These are phyloP conservation scores for Psilocybe mexicana DNA, from an alignment of 1,284 basidiomycete species.

Conservation along the genomic window DNA sequence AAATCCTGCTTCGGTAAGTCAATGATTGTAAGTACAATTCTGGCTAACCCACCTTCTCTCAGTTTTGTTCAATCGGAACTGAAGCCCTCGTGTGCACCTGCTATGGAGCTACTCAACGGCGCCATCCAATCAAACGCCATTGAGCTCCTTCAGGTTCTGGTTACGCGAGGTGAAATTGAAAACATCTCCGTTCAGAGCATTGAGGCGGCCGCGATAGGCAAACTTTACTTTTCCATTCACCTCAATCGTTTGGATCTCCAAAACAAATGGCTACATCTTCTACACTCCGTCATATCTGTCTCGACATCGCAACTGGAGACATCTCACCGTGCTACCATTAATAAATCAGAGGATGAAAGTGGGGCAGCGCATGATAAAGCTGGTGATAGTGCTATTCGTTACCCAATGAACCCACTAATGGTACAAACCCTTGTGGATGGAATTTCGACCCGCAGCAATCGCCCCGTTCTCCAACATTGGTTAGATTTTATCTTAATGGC, in stretches of 20 bases:
- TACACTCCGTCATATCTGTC: constrained; percentile 82
- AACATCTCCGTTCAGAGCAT: constrained; percentile 57
- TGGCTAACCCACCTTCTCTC: neutral
- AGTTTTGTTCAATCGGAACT: constrained; percentile 82
- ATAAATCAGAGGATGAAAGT: constrained; percentile 35
- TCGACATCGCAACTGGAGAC: constrained; percentile 36
- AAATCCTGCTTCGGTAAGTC: constrained; percentile 66
- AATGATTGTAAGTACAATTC: constrained; percentile 5
- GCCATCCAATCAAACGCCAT: constrained; percentile 74
- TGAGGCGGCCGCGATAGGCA: constrained; percentile 72
- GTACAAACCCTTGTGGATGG: constrained; percentile 82
- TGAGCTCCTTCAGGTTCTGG: constrained; percentile 81
- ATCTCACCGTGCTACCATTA: constrained; percentile 23
- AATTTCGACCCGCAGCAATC: constrained; percentile 68
- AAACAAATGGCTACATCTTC: constrained; percentile 89
- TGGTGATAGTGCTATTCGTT: constrained; percentile 31
- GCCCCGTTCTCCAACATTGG: constrained; percentile 90
- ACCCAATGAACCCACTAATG: constrained; percentile 68
- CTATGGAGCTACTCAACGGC: constrained; percentile 63
- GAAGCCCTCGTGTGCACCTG: constrained; percentile 40
- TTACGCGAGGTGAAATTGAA: constrained; percentile 79
- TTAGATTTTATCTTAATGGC: constrained; percentile 95
- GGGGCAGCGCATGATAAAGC: constrained; percentile 27
- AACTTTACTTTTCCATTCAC: constrained; percentile 77
- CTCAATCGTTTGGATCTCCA: constrained; percentile 76